A percentile compares a stretch with the other conserved stretches of the same genome.
These are phyloP conservation scores for Xylaria sp. DNA, from an alignment of 2,329 filamentous ascomycete species.

Conservation along the genomic window DNA sequence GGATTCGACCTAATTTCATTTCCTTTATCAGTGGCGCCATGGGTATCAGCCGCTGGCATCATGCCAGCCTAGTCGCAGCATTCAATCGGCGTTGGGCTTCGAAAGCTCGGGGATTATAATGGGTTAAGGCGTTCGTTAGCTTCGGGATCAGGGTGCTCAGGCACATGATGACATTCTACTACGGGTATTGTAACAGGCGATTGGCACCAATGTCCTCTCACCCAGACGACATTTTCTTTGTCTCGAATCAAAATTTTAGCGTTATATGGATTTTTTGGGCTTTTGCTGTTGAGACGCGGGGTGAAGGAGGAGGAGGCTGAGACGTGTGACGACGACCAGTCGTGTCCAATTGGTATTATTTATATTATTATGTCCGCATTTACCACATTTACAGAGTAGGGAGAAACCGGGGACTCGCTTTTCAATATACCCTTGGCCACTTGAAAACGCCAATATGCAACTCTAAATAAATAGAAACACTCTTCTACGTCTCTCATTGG, in stretches of 20 bases:
- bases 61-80: conserved; percentile 37
- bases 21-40: conserved; percentile 25
- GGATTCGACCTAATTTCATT: conserved; percentile 20
- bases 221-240: neutral
- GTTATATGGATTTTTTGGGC: neutral
- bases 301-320: neutral
- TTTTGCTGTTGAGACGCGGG: neutral
- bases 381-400: conserved; percentile 2
- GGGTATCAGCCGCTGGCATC: conserved; percentile 36
- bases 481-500: neutral
- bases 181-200: conserved; percentile 1
- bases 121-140: conserved; percentile 25
- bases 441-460: conserved; percentile 14
- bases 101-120: conserved; percentile 21
- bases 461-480: neutral
- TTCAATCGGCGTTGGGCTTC: conserved; percentile 41
- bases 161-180: conserved; percentile 1
- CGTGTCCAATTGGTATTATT: neutral
- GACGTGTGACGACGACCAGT: neutral
- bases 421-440: conserved; percentile 24
- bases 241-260: neutral
- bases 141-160: conserved; percentile 19
- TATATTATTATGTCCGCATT: conserved; percentile 8
- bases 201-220: neutral
- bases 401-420: neutral